phyloP scores from a whole-genome alignment of 768 basidiomycete species.

The Psilocybe azurescens region DNA sequence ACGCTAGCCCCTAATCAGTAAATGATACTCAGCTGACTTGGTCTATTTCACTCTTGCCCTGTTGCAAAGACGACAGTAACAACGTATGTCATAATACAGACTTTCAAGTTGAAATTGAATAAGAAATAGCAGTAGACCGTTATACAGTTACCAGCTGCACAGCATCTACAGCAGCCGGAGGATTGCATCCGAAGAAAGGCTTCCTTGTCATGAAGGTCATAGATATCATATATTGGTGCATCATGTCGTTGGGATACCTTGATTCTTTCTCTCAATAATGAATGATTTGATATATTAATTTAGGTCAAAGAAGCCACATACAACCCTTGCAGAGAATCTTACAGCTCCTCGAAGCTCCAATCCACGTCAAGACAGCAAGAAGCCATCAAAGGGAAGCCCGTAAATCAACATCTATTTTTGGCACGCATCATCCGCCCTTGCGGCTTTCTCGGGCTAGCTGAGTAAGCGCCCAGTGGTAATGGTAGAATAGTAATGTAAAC shows the following conservation, averaged over 20 bases:
- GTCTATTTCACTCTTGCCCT: background rate
- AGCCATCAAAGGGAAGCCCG: no score
- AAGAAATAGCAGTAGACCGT: no score
- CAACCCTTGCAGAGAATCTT: no score
- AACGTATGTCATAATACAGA: background rate
- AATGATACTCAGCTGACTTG: background rate
- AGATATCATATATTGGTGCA: background rate
- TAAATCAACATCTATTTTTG: background rate
- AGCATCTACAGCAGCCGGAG: background rate
- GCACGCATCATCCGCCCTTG: background rate
- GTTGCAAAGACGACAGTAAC: background rate
- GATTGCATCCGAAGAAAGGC: background rate
- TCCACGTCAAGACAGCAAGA: no score
- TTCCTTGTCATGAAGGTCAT: background rate
- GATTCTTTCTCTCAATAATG: constrained; percentile 1
- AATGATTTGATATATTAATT: background rate
- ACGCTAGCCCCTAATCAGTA: no score
- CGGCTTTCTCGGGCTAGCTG: no score
- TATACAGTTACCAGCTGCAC: background rate
- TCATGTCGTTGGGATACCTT: constrained; percentile 6
- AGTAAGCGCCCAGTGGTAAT: no score
- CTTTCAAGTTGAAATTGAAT: background rate
- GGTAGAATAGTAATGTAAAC: no score
- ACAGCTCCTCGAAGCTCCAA: no score
- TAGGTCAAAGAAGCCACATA: no score